These are phyloP conservation scores for Crataegus laevigata DNA, from an alignment of 306 rosid genomes.

Conservation along the genomic window DNA sequence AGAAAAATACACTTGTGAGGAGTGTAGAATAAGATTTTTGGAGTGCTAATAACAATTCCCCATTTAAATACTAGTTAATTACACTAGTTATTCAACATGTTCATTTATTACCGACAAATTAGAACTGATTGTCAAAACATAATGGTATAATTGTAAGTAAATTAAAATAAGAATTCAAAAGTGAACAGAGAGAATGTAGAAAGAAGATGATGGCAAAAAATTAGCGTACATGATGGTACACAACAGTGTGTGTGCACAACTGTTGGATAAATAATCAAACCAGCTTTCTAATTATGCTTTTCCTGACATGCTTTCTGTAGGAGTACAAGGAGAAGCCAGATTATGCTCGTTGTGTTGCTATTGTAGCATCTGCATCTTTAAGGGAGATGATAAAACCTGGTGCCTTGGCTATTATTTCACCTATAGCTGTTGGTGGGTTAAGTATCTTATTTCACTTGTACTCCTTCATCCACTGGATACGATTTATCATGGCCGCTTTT, in stretches of 20 bases:
- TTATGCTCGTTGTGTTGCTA: constrained; percentile 95
- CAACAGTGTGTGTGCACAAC: neutral
- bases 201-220: neutral
- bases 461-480: neutral
- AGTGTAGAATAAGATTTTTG: no score
- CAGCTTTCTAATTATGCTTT: constrained; percentile 1
- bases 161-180: neutral
- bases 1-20: no score
- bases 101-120: neutral
- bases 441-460: neutral
- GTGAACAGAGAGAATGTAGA: neutral
- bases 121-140: neutral
- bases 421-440: constrained; percentile 72
- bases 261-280: neutral
- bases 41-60: no score
- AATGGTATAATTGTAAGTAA: neutral
- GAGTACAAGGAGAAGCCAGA: constrained; percentile 95
- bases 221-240: neutral
- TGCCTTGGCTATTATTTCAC: constrained; percentile 91
- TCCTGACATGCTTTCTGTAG: constrained; percentile 32
- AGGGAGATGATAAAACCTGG: constrained; percentile 98
- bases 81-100: neutral
- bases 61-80: neutral
- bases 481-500: neutral
- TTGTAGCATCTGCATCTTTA: constrained; percentile 90